phyloP scores from a whole-genome alignment of 2,329 filamentous ascomycete genomes.

The Sclerotinia sclerotiorum region DNA sequence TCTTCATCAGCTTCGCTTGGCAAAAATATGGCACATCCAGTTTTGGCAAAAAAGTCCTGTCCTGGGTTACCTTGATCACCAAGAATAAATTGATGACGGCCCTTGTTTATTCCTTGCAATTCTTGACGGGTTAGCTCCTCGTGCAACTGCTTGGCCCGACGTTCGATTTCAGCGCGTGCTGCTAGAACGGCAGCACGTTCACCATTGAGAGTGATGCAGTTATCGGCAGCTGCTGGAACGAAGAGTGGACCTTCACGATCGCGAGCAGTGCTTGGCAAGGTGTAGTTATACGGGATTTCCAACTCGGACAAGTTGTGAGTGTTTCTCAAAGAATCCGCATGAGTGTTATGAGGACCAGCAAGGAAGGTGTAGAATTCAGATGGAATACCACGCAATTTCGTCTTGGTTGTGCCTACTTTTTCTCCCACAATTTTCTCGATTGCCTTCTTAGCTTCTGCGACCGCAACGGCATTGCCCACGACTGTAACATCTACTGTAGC shows the following conservation, averaged over 20 bases:
- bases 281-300: slow-evolving; percentile 78
- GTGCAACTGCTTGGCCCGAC: slow-evolving; percentile 71
- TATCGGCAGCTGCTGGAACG: slow-evolving; percentile 64
- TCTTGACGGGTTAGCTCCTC: slow-evolving; percentile 59
- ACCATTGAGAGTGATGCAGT: slow-evolving; percentile 81
- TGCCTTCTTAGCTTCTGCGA: slow-evolving; percentile 76
- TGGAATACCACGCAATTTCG: slow-evolving; percentile 80
- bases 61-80: slow-evolving; percentile 77
- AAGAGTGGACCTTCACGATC: slow-evolving; percentile 70
- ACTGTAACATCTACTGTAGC: slow-evolving; percentile 80
- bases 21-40: slow-evolving; percentile 84
- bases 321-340: slow-evolving; percentile 66
- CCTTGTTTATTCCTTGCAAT: slow-evolving; percentile 78
- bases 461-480: slow-evolving; percentile 87
- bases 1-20: slow-evolving; percentile 70
- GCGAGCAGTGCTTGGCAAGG: slow-evolving; percentile 60
- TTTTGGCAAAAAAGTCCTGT: slow-evolving; percentile 85
- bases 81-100: slow-evolving; percentile 92
- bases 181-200: slow-evolving; percentile 81
- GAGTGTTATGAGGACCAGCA: slow-evolving; percentile 71
- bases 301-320: slow-evolving; percentile 73
- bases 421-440: slow-evolving; percentile 88
- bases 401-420: slow-evolving; percentile 76
- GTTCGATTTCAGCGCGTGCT: slow-evolving; percentile 77
- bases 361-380: slow-evolving; percentile 96